phyloP scores from a whole-genome alignment of 306 rosid species.

The Quercus rubra region DNA sequence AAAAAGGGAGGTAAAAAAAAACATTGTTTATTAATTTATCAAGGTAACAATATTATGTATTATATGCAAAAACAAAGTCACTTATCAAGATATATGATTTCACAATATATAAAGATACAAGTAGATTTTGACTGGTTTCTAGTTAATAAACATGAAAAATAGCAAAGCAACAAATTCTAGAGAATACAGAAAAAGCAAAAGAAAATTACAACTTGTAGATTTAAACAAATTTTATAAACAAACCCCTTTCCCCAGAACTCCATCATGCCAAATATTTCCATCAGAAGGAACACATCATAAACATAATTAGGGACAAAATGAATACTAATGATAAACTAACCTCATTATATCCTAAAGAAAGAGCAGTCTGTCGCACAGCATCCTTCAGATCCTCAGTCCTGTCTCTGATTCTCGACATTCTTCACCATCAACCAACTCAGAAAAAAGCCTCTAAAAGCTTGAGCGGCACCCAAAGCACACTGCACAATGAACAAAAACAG shows the following conservation, averaged over 20 bases:
- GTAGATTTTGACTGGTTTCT: background rate
- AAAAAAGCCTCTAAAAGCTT: background rate
- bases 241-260: background rate
- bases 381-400: slow-evolving; percentile 93
- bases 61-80: background rate
- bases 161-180: background rate
- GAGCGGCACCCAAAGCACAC: background rate
- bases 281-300: background rate
- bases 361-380: slow-evolving; percentile 69
- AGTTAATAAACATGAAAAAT: background rate
- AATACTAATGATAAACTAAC: slow-evolving; percentile 30
- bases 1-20: background rate
- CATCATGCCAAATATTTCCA: slow-evolving; percentile 1
- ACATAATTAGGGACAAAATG: background rate
- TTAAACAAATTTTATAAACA: background rate
- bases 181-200: background rate
- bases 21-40: background rate
- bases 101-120: background rate
- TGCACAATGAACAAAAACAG: background rate
- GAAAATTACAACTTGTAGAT: background rate
- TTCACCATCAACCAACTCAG: slow-evolving; percentile 2
- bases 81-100: background rate
- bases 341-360: slow-evolving; percentile 72
- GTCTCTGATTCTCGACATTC: slow-evolving; percentile 62
- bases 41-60: background rate